Conservation (phyloP, 1,139 yeast species). For the Lodderomyces oxycetoniae region DNA sequence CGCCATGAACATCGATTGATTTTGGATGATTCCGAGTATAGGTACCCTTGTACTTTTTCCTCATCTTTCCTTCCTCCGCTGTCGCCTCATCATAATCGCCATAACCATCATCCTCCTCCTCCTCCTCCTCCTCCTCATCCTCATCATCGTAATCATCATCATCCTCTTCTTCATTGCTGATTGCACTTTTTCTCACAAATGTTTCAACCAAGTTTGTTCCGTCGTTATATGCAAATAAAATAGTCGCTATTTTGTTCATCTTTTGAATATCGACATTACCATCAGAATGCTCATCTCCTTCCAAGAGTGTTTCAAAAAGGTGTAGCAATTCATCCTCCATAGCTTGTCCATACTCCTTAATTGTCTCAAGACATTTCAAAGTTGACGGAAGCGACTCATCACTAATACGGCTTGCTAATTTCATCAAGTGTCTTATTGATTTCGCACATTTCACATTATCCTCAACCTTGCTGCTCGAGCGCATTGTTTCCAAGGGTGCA, state of each 20-base stretch:
- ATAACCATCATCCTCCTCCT: too few species aligned
- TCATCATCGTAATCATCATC: conserved; percentile 19
- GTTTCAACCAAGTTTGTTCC: conserved; percentile 80
- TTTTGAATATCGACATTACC: conserved; percentile 42
- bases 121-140: not conserved
- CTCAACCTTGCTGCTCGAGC: conserved; percentile 37
- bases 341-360: conserved; percentile 68
- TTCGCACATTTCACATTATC: conserved; percentile 66
- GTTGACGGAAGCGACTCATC: conserved; percentile 50
- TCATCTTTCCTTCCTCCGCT: too few species aligned
- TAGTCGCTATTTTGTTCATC: conserved; percentile 74
- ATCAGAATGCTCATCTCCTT: conserved; percentile 29
- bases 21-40: too few species aligned
- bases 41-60: too few species aligned
- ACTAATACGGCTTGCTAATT: conserved; percentile 58
- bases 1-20: too few species aligned
- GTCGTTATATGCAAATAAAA: conserved; percentile 78
- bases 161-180: conserved; percentile 34
- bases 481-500: conserved; percentile 53
- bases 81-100: too few species aligned
- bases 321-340: conserved; percentile 66
- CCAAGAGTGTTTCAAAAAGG: conserved; percentile 56
- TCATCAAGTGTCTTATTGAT: conserved; percentile 60
- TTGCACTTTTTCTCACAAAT: conserved; percentile 76
- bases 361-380: conserved; percentile 44